phyloP scores from a whole-genome alignment of 2,329 filamentous ascomycete genomes.

The Microcyclospora pomicola region DNA sequence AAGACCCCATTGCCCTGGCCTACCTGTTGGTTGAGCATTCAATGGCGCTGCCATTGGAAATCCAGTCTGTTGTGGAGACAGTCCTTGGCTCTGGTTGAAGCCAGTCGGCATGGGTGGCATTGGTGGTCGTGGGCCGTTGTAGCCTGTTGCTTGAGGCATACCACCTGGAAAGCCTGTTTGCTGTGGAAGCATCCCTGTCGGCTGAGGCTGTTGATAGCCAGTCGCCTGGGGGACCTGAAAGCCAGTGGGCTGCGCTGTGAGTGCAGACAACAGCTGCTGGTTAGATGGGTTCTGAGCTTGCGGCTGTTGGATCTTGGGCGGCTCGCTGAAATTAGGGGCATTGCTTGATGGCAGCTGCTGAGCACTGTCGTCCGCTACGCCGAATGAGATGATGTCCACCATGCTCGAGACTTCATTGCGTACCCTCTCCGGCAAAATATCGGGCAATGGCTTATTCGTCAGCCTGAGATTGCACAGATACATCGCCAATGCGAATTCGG shows the following conservation, averaged over 20 bases:
- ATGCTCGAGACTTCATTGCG: slow-evolving; percentile 97
- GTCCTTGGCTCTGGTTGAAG: slow-evolving; percentile 45
- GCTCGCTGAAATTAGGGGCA: slow-evolving; percentile 55
- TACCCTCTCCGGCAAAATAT: slow-evolving; percentile 64
- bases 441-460: slow-evolving; percentile 69
- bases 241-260: slow-evolving; percentile 41
- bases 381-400: slow-evolving; percentile 98
- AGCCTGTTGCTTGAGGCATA: slow-evolving; percentile 67
- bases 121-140: slow-evolving; percentile 64
- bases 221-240: slow-evolving; percentile 44
- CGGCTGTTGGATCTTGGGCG: slow-evolving; percentile 36
- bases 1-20: slow-evolving; percentile 93
- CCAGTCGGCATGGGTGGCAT: slow-evolving; percentile 71
- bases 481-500: slow-evolving; percentile 95
- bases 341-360: slow-evolving; percentile 45
- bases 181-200: too few species aligned
- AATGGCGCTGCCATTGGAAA: slow-evolving; percentile 51
- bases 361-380: slow-evolving; percentile 55
- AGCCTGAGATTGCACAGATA: slow-evolving; percentile 93
- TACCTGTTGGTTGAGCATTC: slow-evolving; percentile 86
- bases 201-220: slow-evolving; percentile 34
- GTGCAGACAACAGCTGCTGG: slow-evolving; percentile 42
- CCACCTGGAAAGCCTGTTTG: slow-evolving; percentile 46
- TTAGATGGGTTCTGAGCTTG: slow-evolving; percentile 56
- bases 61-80: slow-evolving; percentile 52